Evolutionary conservation across 495 filamentous ascomycete species (phyloP), one percentile per base, ranked within the genome.

Genomic region (Neurospora sp.): DNA sequence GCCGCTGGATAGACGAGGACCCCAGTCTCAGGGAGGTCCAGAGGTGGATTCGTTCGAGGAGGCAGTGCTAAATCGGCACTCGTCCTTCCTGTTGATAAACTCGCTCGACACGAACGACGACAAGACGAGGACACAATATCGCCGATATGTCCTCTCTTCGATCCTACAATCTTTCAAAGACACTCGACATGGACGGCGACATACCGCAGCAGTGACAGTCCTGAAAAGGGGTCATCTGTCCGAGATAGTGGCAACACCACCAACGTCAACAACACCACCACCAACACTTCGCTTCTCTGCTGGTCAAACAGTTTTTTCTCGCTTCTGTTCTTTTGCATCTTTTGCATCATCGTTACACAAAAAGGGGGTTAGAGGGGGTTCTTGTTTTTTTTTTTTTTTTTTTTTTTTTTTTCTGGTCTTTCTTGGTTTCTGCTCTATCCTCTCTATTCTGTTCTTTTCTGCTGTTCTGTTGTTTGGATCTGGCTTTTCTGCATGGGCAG

Each of bases 1-100:
- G 90, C 70, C 88, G 90, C 83, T 94, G 92, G 91, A 89, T 90
- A 72, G 81, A 83, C 68, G 92, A 94, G 73, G 92, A 94, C 79
- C 92, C 92, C 3, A 84, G 80, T 71, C 78, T 87, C 38, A 81
- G 83, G 69, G 75, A 80, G 37, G 81, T 88, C 69, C 84, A 85
- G 74, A 80, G 84, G 74, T 88, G 86, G 86, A 77, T 87, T 22
- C 79, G 83, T 44, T 79, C 82, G 59, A 82, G 85, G 68, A 79
- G 3, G 0, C 27, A 8, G 27, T 65, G 53, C 53, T 65, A 35
- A 35, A 38, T 8, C 1, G 37, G 37, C 37, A 35, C 3, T 35
- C 31, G 31, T 38, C 37, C 37, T 38, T 38, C 37, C 37, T 38
- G 8, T 38, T 8, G 37, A 38, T 8, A 8, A 1, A 38, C 37